phyloP scores from a whole-genome alignment of 2,329 filamentous ascomycete genomes.

The Ceratocystis variospora region DNA sequence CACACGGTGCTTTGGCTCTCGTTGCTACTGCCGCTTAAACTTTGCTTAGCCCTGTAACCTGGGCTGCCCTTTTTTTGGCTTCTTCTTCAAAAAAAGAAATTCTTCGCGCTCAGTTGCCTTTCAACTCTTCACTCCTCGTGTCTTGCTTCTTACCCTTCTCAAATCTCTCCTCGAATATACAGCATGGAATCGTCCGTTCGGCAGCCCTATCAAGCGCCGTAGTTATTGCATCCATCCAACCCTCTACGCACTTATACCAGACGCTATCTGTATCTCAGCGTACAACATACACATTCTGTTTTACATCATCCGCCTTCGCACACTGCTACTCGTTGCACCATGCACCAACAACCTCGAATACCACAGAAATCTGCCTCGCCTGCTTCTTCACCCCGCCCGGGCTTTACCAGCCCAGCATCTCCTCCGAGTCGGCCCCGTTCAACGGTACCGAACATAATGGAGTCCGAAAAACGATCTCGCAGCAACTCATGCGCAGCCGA shows the following conservation, averaged over 20 bases:
- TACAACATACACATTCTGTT: neutral
- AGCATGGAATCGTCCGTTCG: slow-evolving; percentile 17
- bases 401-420: slow-evolving; percentile 1
- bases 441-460: neutral
- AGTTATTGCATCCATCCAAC: neutral
- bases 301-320: neutral
- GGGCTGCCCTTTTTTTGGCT: neutral
- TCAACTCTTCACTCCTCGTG: slow-evolving; percentile 3
- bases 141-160: slow-evolving; percentile 10
- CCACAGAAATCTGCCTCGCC: slow-evolving; percentile 60
- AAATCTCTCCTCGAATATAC: slow-evolving; percentile 12
- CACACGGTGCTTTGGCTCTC: neutral
- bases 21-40: neutral
- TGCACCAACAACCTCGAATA: slow-evolving; percentile 83
- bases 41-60: neutral
- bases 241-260: neutral
- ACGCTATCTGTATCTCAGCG: neutral
- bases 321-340: slow-evolving; percentile 28
- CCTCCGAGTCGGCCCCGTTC: slow-evolving; percentile 13
- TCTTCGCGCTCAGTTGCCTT: neutral
- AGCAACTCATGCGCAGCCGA: slow-evolving; percentile 37
- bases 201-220: slow-evolving; percentile 11
- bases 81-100: neutral
- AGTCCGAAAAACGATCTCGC: slow-evolving; percentile 9
- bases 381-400: slow-evolving; percentile 30